Conservation (phyloP, 169 alveolate genomes). For the Plasmodium berghei region DNA sequence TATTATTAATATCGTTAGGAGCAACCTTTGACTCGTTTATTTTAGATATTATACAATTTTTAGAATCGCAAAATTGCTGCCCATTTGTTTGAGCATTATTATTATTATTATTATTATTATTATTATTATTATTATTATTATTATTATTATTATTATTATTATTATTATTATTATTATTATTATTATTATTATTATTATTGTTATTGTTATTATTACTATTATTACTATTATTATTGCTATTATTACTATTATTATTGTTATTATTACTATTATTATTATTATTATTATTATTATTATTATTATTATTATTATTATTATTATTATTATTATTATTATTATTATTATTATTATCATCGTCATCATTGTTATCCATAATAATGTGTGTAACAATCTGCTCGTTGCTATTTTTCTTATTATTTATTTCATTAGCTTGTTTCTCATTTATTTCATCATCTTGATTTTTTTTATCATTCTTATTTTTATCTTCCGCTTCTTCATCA, state of each 20-base stretch:
- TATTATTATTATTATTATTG: neutral
- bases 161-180: neutral
- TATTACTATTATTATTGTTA: neutral
- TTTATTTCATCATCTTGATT: neutral
- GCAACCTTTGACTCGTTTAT: too few relatives aligned
- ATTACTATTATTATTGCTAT: neutral
- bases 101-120: neutral
- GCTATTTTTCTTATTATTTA: neutral
- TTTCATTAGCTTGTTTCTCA: neutral
- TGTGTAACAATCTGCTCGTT: neutral
- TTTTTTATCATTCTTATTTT: neutral
- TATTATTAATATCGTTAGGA: neutral
- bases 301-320: neutral
- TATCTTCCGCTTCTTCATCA: neutral
- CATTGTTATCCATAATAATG: neutral
- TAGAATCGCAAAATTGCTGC: too few relatives aligned
- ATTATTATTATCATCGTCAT: neutral
- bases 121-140: neutral
- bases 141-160: neutral
- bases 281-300: slow-evolving; percentile 1
- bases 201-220: neutral
- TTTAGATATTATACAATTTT: too few relatives aligned
- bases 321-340: neutral
- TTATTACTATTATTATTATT: slow-evolving; percentile 7
- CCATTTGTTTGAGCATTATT: neutral